These are phyloP conservation scores for Pontederia paniculata DNA, from an alignment of 176 grass and related monocot genomes.

Conservation along the genomic window DNA sequence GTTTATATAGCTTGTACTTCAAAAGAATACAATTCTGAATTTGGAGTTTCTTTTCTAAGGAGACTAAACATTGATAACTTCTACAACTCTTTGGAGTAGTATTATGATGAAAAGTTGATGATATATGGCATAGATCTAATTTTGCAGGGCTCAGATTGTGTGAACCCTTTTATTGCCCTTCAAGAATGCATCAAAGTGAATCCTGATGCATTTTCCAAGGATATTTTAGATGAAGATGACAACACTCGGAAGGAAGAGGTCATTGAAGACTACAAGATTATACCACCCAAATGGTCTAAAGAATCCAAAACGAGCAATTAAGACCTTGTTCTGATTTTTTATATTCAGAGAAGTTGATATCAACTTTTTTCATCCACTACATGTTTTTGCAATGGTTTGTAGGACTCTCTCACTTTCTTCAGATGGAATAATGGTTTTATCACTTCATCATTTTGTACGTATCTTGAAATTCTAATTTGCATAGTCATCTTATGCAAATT, in stretches of 20 bases:
- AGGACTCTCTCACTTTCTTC: too few relatives aligned
- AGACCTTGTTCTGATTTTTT: background rate
- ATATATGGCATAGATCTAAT: background rate
- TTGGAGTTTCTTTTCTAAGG: too few relatives aligned
- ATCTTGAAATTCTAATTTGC: too few relatives aligned
- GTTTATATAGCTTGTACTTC: too few relatives aligned
- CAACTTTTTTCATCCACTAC: too few relatives aligned
- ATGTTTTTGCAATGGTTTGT: too few relatives aligned
- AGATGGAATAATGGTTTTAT: too few relatives aligned
- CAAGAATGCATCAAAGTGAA: conserved; percentile 84
- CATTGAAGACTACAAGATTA: conserved; percentile 44
- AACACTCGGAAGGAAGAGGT: conserved; percentile 38
- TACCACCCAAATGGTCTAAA: conserved; percentile 73
- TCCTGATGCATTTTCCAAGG: conserved; percentile 83
- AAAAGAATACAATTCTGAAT: too few relatives aligned
- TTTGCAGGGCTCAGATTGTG: conserved; percentile 89
- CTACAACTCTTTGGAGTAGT: background rate
- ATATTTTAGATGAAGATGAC: conserved; percentile 64
- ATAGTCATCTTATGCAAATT: too few relatives aligned
- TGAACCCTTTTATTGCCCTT: conserved; percentile 62
- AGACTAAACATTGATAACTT: background rate
- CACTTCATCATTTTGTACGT: too few relatives aligned
- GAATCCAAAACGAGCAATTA: conserved; percentile 60
- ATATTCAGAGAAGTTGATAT: too few relatives aligned
- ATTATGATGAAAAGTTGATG: background rate